Conservation (phyloP, 257 asterid species). For the Solanum pimpinellifolium region DNA sequence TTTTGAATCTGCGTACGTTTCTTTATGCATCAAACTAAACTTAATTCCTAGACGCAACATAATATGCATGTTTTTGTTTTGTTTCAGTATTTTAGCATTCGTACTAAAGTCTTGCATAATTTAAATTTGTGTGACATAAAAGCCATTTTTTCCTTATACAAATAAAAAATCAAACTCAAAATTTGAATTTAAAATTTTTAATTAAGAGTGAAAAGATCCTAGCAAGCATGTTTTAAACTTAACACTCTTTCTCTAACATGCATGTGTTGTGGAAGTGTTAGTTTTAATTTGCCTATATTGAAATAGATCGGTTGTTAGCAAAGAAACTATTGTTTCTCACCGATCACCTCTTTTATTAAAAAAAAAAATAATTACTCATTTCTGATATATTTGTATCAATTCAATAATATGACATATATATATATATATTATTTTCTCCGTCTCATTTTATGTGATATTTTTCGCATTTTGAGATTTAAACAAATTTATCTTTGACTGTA, state of each 20-base stretch:
- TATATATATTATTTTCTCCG: too few relatives aligned
- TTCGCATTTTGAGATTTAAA: too few relatives aligned
- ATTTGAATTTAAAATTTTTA: fast-evolving
- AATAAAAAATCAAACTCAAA: too few relatives aligned
- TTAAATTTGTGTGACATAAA: too few relatives aligned
- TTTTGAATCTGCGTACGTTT: background rate
- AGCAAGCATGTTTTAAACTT: background rate
- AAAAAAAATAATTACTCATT: background rate
- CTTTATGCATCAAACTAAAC: background rate
- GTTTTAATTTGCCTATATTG: background rate
- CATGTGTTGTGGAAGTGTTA: background rate
- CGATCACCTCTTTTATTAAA: background rate
- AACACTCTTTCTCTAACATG: background rate
- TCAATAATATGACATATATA: too few relatives aligned
- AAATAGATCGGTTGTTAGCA: background rate
- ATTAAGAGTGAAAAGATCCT: background rate
- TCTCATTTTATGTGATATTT: too few relatives aligned
- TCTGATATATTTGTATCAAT: too few relatives aligned
- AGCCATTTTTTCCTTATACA: too few relatives aligned
- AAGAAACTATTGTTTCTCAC: background rate
- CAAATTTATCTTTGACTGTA: too few relatives aligned
- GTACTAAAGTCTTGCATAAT: too few relatives aligned
- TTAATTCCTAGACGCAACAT: background rate
- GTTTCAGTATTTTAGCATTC: too few relatives aligned
- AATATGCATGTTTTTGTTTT: background rate